Evolutionary conservation across 108 stramenopile species (phyloP).

Genomic region (Conticribra weissflogii): DNA sequence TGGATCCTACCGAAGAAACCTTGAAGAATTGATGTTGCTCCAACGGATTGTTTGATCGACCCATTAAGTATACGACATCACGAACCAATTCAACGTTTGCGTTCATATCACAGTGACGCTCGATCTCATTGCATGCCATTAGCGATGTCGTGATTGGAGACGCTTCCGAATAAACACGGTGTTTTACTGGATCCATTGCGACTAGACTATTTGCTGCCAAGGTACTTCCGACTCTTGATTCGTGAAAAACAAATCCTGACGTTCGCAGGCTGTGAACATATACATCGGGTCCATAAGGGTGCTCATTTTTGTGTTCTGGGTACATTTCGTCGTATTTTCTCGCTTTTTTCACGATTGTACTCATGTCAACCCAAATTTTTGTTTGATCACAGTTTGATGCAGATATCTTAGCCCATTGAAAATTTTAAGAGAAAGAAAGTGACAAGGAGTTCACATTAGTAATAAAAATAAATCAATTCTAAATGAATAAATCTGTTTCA

Average conservation of each 20-base stretch:
- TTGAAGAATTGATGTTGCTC: slow-evolving; percentile 90
- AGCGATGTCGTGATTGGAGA: slow-evolving; percentile 66
- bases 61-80: slow-evolving; percentile 80
- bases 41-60: slow-evolving; percentile 41
- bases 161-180: slow-evolving; percentile 85
- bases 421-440: neutral
- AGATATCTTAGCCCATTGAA: slow-evolving; percentile 25
- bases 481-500: neutral
- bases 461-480: neutral
- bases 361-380: slow-evolving; percentile 51
- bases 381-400: slow-evolving; percentile 24
- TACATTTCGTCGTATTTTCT: slow-evolving; percentile 50
- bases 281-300: neutral
- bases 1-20: slow-evolving; percentile 80
- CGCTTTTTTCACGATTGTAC: slow-evolving; percentile 37
- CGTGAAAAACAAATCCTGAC: slow-evolving; percentile 93
- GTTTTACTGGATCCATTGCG: slow-evolving; percentile 61
- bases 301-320: slow-evolving; percentile 4
- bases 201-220: slow-evolving; percentile 90
- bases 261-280: slow-evolving; percentile 40
- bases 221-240: slow-evolving; percentile 91
- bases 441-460: neutral
- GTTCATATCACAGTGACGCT: slow-evolving; percentile 38
- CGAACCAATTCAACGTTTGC: slow-evolving; percentile 53
- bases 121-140: slow-evolving; percentile 45